A percentile compares a stretch with the other conserved stretches of the same genome.
These are phyloP conservation scores for Aureobasidium sp. DNA, from an alignment of 2,329 filamentous ascomycete species.

Conservation along the genomic window DNA sequence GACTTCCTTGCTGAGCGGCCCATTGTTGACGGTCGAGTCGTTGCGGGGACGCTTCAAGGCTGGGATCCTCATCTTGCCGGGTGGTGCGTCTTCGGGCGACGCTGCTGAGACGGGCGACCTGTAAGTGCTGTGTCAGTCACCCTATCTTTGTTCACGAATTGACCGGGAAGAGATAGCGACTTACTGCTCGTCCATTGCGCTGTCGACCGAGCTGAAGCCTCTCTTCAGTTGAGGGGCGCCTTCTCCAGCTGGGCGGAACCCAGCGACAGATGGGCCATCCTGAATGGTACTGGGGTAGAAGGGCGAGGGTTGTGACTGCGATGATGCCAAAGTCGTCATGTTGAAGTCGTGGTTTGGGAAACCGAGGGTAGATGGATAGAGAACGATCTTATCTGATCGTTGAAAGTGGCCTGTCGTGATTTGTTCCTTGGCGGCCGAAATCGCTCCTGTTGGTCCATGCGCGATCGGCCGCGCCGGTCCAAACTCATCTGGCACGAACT, in stretches of 20 bases:
- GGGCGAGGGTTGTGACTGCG: not conserved
- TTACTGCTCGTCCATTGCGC: not conserved
- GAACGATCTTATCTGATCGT: conserved; percentile 15
- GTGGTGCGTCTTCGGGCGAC: not conserved
- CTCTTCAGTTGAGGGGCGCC: not conserved
- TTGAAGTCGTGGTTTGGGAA: not conserved
- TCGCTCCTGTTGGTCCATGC: not conserved
- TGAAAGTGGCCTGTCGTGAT: not conserved
- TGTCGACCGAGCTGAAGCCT: not conserved
- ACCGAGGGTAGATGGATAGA: conserved; percentile 6
- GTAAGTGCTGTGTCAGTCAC: not conserved
- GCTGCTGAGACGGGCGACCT: not conserved
- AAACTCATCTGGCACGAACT: not conserved
- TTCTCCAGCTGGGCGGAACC: not conserved
- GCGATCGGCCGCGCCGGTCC: not conserved
- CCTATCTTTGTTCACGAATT: not conserved
- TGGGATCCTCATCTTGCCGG: conserved; percentile 10
- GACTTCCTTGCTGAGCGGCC: conserved; percentile 13
- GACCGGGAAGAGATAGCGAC: not conserved
- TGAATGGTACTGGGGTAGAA: not conserved
- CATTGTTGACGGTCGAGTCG: conserved; percentile 1
- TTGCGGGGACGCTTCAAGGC: not conserved
- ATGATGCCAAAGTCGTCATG: not conserved
- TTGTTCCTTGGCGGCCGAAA: conserved; percentile 6
- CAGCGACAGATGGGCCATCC: not conserved